Base-by-base conservation (phyloP, 805 yeast genomes). In the Candida coleopterorum region DNA sequence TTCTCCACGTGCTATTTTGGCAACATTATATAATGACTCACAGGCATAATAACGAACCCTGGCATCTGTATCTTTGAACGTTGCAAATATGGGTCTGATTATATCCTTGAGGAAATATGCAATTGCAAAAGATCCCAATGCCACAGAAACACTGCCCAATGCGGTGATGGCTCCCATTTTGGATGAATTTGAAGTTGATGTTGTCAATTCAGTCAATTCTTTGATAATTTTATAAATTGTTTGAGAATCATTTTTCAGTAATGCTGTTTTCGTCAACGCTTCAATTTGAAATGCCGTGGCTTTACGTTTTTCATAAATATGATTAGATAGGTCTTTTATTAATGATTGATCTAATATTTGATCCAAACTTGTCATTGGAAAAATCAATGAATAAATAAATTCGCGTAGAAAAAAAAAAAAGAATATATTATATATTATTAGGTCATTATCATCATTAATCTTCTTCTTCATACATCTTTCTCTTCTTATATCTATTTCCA, bases 51-150 rank as follows among this genome's bases (percentile, higher is more conserved):
- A 93, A 37, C 98, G 72, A 7, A 93, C 98, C 47, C 95, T 77
- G n/a, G 96, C 90, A 56, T 93, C 96, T 42, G 93, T 96, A 53
- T 93, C 98, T 34, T 95, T 90, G 57, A 93, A 93, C 41, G 97
- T 90, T 0, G 96, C 90, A 48, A 93, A 68, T 10, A 93, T 95
- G 0, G 98, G 97, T 43, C 86, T 93, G 44, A 93, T 77, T 39
- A 93, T 88, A 36, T 79, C 85, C 41, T 86, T 93, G 33, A 93
- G 60, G 50, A 86, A 90, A 39, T 68, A 66, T 0, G 96, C 93
- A 24, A 93, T 86, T 32, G 89, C 90, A 47, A 77, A 77, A 27
- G 74, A 72, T 2, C 97, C 97, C 21, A 93, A 62, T 0, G 97
- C 97, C 38, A 93, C 89, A 0, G 96, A 88, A 4, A 88, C 93